Conservation (phyloP, 2,329 filamentous ascomycete genomes). For the Dendrostoma leiphaemia region DNA sequence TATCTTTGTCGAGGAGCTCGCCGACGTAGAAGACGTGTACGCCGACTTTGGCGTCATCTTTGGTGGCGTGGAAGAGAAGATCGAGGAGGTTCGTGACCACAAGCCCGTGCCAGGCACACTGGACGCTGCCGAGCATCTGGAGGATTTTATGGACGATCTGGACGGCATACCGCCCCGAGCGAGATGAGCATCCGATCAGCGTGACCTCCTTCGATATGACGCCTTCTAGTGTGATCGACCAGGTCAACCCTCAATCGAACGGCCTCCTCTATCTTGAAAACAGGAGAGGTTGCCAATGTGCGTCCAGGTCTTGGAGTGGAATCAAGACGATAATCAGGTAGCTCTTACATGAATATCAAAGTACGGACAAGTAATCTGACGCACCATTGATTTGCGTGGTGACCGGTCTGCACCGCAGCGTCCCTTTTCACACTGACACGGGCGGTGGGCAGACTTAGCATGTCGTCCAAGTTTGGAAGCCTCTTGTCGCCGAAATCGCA, state of each 20-base stretch:
- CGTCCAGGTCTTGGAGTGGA: no score
- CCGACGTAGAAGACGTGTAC: constrained; percentile 51
- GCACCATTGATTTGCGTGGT: no score
- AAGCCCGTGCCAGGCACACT: not conserved
- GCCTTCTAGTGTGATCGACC: no score
- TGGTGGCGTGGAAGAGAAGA: constrained; percentile 33
- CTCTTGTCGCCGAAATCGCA: not conserved
- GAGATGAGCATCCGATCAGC: constrained; percentile 19
- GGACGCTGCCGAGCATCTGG: constrained; percentile 36
- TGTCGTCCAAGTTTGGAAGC: not conserved
- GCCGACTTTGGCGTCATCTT: constrained; percentile 55
- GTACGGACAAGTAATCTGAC: no score
- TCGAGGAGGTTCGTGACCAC: constrained; percentile 25
- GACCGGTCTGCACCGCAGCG: not conserved
- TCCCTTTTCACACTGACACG: not conserved
- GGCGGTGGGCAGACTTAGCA: not conserved
- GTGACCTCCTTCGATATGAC: no score
- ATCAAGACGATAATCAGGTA: no score
- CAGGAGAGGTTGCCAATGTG: no score
- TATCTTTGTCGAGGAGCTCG: constrained; percentile 40
- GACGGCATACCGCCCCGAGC: constrained; percentile 51
- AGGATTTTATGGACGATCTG: constrained; percentile 55
- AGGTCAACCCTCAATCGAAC: no score
- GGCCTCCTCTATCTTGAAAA: no score
- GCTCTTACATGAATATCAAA: no score